Base-by-base conservation (phyloP, 1,139 yeast species). In the Meyerozyma guilliermondii region DNA sequence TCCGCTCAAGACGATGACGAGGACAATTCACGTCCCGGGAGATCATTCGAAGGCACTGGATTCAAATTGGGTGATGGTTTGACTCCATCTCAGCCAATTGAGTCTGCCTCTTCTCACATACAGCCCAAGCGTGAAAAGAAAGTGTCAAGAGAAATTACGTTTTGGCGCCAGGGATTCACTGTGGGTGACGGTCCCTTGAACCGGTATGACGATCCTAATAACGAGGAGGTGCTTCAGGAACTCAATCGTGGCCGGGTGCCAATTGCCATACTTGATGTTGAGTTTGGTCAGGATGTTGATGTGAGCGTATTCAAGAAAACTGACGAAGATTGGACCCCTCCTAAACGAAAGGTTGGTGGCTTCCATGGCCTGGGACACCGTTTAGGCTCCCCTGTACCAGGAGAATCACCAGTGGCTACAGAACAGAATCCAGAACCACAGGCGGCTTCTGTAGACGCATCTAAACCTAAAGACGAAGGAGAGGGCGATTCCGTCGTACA, bases 131-230 rank as follows among this genome's bases (percentile, higher is more conserved):
- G 64, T 41, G 73, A 76, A 3, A 66, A 66, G 30, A 79, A 77
- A 45, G 94, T 81, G 7, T 73, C 75, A 14, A 73, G 95, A 56
- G 84, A 83, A 41, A 83, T 94, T 49, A 88, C 95, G 0, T 92
- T 92, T 61, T 92, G 98, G 98, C 83, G 82, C 53, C 94, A 92
- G 58, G 98, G 98, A 2, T 92, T 94, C 65, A 87, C 89, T 43
- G 91, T 92, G 26, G 98, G 92, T 17, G 95, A 89, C 41, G 97
- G 98, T 2, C 80, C 80, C 17, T 72, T 92, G 46, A 83, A 78
- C 62, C 73, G 95, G 45, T 92, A 89, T 59, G 97, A 92, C 55
- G 98, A 92, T 60, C 96, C 96, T 7, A 80, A 76, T 20, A 92
- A 92, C 59, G 81, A 83, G 41, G 77, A 74, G 40, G 84, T 87